A percentile compares a stretch with the other conserved stretches of the same genome.
Conservation (phyloP, 2,329 filamentous ascomycete species). For the Ophiosphaerella korrae region DNA sequence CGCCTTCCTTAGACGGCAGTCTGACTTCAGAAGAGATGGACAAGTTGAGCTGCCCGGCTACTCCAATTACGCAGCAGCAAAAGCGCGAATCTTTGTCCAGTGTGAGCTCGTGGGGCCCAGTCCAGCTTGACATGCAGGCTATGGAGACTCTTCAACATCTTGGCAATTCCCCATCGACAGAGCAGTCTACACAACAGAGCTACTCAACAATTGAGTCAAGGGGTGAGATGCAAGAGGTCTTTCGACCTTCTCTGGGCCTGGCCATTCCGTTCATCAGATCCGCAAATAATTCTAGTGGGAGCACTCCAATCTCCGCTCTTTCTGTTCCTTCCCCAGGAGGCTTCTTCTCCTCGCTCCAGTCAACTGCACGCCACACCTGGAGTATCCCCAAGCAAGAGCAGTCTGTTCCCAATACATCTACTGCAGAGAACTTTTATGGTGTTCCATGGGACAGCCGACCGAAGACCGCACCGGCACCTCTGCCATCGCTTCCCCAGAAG, state of each 20-base stretch:
- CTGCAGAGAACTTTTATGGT: constrained; percentile 90
- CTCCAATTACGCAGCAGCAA: constrained; percentile 62
- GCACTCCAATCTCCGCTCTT: constrained; percentile 74
- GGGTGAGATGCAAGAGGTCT: constrained; percentile 67
- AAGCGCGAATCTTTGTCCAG: constrained; percentile 53
- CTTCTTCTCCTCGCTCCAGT: constrained; percentile 86
- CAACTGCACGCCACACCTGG: constrained; percentile 81
- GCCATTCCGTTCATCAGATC: constrained; percentile 27
- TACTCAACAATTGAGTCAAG: constrained; percentile 51
- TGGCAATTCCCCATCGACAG: constrained; percentile 51
- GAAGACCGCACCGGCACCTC: constrained; percentile 26
- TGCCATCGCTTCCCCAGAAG: constrained; percentile 18
- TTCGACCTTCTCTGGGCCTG: constrained; percentile 54
- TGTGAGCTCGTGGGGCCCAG: constrained; percentile 66
- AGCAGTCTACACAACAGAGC: constrained; percentile 27
- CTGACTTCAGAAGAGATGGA: constrained; percentile 87
- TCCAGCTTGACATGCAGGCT: constrained; percentile 75
- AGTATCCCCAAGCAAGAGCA: constrained; percentile 56
- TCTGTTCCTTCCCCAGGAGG: constrained; percentile 90
- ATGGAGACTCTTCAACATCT: constrained; percentile 77
- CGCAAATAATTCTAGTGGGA: constrained; percentile 45
- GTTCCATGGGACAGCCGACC: constrained; percentile 68
- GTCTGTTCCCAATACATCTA: constrained; percentile 77
- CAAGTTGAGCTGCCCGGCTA: constrained; percentile 80
- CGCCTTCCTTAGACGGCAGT: constrained; percentile 89